These are phyloP conservation scores for Kingdonia uniflora DNA, from an alignment of 164 flowering plant genomes.

Conservation along the genomic window DNA sequence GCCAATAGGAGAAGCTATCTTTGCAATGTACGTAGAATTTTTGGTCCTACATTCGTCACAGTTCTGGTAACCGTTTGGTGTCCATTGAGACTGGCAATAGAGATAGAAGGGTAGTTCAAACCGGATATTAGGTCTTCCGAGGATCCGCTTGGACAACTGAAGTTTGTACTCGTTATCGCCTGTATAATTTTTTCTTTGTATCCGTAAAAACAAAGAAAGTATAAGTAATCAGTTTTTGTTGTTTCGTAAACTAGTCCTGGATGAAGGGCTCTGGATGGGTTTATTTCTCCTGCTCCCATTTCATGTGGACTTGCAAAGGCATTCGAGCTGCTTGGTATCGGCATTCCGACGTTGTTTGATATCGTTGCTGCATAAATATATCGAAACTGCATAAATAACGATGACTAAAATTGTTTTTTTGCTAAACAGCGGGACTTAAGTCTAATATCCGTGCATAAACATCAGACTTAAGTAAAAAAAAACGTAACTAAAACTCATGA, in stretches of 20 bases:
- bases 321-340: conserved; percentile 37
- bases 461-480: too few relatives aligned
- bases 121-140: conserved; percentile 41
- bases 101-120: conserved; percentile 75
- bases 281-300: conserved; percentile 66
- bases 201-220: conserved; percentile 59
- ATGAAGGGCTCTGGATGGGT: conserved; percentile 46
- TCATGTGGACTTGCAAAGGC: conserved; percentile 51
- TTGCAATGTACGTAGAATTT: conserved; percentile 40
- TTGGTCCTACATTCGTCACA: conserved; percentile 51
- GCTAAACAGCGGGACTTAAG: too few relatives aligned
- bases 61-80: conserved; percentile 28
- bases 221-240: conserved; percentile 36
- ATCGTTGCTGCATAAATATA: conserved; percentile 36
- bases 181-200: conserved; percentile 36
- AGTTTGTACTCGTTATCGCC: conserved; percentile 34
- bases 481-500: background rate
- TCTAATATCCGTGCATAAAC: too few relatives aligned
- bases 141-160: conserved; percentile 45
- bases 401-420: too few relatives aligned
- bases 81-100: conserved; percentile 33
- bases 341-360: conserved; percentile 40
- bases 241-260: conserved; percentile 79
- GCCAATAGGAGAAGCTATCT: conserved; percentile 30
- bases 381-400: too few relatives aligned